Evolutionary conservation across 2,329 filamentous ascomycete genomes (phyloP).

Genomic region (Didymosphaeria variabile): DNA sequence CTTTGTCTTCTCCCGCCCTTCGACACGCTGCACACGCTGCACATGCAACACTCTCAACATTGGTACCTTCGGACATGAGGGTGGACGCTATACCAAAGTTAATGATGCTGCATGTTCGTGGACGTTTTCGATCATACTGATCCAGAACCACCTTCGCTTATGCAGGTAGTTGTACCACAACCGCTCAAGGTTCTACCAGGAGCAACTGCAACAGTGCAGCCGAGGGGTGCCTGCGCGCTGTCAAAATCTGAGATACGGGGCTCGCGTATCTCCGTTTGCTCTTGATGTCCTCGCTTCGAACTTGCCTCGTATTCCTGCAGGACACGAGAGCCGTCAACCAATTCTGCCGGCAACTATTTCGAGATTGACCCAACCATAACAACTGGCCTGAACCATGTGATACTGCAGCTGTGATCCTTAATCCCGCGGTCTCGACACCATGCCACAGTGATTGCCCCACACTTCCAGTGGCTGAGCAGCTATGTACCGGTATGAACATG

Average conservation of each 20-base stretch:
- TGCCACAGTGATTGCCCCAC: constrained; percentile 4
- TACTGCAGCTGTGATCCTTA: background rate
- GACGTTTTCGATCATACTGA: background rate
- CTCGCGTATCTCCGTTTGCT: constrained; percentile 7
- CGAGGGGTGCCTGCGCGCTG: background rate
- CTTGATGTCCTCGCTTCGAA: constrained; percentile 1
- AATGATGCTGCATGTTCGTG: background rate
- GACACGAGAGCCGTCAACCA: constrained; percentile 1
- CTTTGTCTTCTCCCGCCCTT: background rate
- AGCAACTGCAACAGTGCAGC: background rate
- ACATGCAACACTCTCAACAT: background rate
- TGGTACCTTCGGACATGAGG: background rate
- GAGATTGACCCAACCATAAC: constrained; percentile 2
- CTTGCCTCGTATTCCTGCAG: constrained; percentile 3
- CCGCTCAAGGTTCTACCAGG: background rate
- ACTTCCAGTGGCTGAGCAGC: background rate
- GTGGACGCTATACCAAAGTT: background rate
- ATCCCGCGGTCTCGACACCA: constrained; percentile 16
- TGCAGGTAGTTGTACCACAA: background rate
- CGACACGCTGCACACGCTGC: background rate
- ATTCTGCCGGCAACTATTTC: constrained; percentile 20
- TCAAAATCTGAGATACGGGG: constrained; percentile 4
- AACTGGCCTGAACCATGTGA: constrained; percentile 4
- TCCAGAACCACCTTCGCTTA: background rate
- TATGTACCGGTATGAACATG: background rate